Evolutionary conservation across 257 asterid species (phyloP).

Genomic region (Solanum etuberosum): DNA sequence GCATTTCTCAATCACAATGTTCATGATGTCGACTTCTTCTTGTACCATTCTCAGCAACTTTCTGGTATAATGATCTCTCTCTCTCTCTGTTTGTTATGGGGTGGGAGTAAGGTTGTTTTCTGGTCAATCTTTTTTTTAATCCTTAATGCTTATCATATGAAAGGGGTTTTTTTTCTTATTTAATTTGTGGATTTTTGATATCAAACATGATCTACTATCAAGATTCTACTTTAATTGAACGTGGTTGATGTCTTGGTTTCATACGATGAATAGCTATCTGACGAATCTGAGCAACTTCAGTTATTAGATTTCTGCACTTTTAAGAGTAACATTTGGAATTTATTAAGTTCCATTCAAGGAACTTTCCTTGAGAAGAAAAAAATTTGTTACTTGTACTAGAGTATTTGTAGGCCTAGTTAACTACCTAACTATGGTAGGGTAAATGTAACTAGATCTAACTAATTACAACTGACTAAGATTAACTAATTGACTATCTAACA

Average conservation of each 20-base stretch:
- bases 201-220: background rate
- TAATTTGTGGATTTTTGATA: too few relatives aligned
- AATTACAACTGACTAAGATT: background rate
- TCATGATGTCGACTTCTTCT: too few relatives aligned
- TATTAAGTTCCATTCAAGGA: background rate
- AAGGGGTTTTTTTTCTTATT: too few relatives aligned
- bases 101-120: too few relatives aligned
- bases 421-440: background rate
- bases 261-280: background rate
- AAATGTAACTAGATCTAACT: background rate
- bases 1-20: too few relatives aligned
- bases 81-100: too few relatives aligned
- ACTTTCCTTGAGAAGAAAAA: background rate
- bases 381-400: background rate
- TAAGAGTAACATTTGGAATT: background rate
- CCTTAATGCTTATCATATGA: too few relatives aligned
- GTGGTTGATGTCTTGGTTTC: background rate
- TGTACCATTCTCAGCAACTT: too few relatives aligned
- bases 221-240: background rate
- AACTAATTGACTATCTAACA: background rate
- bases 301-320: background rate
- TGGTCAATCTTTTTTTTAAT: too few relatives aligned
- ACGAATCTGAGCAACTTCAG: background rate
- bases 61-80: too few relatives aligned
- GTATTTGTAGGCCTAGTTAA: background rate